Percentiles rank a stretch among this genome's conserved stretches.
Conservation (phyloP, 73 alveolate genomes). For the Halteria grandinella region DNA sequence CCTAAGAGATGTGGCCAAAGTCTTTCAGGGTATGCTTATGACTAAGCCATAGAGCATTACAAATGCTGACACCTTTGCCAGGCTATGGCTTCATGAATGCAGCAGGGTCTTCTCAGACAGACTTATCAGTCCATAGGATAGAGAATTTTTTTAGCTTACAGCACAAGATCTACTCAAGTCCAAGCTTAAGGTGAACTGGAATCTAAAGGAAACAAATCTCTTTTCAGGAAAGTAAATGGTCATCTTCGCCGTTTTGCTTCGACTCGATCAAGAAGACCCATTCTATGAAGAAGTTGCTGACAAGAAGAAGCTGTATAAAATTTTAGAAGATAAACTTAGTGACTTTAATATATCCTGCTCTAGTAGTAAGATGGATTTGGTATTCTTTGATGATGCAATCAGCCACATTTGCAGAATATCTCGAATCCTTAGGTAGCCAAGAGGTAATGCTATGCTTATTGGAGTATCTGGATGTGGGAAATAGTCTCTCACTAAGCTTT, state of each 20-base stretch:
- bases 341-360: conserved; percentile 92
- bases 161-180: conserved; percentile 81
- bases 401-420: conserved; percentile 62
- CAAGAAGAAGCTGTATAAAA: conserved; percentile 80
- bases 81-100: conserved; percentile 99
- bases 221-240: conserved; percentile 82
- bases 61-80: conserved; percentile 82
- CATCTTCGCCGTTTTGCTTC: conserved; percentile 94
- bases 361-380: conserved; percentile 96
- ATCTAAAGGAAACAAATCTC: conserved; percentile 86
- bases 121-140: conserved; percentile 96
- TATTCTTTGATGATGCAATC: conserved; percentile 97
- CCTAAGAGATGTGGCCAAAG: conserved; percentile 93
- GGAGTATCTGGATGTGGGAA: conserved; percentile 90
- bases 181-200: conserved; percentile 87
- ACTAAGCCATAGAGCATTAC: conserved; percentile 79
- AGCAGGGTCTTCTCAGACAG: conserved; percentile 99
- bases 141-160: conserved; percentile 89
- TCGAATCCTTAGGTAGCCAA: conserved; percentile 58
- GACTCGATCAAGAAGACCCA: conserved; percentile 94
- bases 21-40: conserved; percentile 90
- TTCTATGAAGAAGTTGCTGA: conserved; percentile 97
- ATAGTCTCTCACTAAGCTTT: conserved; percentile 74
- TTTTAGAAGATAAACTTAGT: conserved; percentile 90
- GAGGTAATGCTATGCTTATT: conserved; percentile 75